A percentile compares a stretch with the other conserved stretches of the same genome.
Conservation (phyloP, 306 rosid species). For the Acacia crassicarpa region DNA sequence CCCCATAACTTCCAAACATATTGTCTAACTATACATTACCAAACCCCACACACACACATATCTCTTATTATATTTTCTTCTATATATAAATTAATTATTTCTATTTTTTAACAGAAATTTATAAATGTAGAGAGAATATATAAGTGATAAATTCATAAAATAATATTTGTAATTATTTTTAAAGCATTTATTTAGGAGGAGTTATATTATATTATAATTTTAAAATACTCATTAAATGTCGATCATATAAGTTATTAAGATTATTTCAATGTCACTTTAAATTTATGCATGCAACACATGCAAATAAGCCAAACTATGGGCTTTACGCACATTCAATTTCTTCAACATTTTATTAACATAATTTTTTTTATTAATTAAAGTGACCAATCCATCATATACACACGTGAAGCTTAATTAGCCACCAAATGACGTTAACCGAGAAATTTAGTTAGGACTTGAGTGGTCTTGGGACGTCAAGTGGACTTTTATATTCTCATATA, state of each 20-base stretch:
- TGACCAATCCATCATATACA: background rate
- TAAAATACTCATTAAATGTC: background rate
- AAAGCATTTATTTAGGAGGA: background rate
- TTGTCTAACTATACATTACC: constrained; percentile 43
- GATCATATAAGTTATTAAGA: background rate
- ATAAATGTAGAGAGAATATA: no score
- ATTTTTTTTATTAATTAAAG: no score
- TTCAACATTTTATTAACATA: no score
- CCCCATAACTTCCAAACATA: constrained; percentile 22
- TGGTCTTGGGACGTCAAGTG: constrained; percentile 8
- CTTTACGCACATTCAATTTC: background rate
- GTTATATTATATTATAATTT: background rate
- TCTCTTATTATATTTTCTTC: background rate
- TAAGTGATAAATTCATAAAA: no score
- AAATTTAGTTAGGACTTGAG: background rate
- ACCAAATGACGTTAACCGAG: constrained; percentile 3
- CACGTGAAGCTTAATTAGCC: background rate
- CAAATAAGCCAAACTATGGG: background rate
- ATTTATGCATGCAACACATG: background rate
- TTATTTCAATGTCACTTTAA: background rate
- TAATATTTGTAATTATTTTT: no score
- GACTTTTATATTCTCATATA: background rate
- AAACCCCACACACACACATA: constrained; percentile 27
- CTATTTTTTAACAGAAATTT: no score
- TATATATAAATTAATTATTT: no score